Percentiles rank a stretch among this genome's conserved stretches.
These are phyloP conservation scores for Cubamyces sp. DNA, from an alignment of 768 basidiomycete genomes.

Conservation along the genomic window DNA sequence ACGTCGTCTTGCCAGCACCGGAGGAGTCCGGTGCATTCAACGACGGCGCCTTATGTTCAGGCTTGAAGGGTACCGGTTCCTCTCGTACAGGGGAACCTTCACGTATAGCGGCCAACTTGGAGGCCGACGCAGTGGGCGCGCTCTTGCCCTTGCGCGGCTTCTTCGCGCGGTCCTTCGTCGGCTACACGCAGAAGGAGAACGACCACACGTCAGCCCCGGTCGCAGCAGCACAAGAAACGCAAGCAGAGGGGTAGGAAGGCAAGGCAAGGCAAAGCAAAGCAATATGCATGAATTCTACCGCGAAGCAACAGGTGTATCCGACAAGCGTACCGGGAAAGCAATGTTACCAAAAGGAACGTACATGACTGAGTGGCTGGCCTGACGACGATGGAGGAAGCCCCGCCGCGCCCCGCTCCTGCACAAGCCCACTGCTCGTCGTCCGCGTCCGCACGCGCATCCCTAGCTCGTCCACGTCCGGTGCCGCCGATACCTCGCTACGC, in stretches of 20 bases:
- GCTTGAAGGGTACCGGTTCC: background rate
- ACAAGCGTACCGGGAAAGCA: conserved; percentile 13
- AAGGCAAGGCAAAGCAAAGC: conserved; percentile 18
- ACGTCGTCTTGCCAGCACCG: background rate
- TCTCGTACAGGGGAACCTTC: conserved; percentile 14
- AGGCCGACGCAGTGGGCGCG: conserved; percentile 9
- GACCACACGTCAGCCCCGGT: conserved; percentile 19
- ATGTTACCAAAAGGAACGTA: conserved; percentile 77
- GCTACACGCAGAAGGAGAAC: conserved; percentile 47
- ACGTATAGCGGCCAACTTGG: conserved; percentile 15
- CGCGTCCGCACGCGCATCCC: conserved; percentile 38
- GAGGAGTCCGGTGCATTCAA: background rate
- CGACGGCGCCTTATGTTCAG: background rate
- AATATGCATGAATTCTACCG: conserved; percentile 31
- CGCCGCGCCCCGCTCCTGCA: conserved; percentile 20
- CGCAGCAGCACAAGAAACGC: conserved; percentile 1
- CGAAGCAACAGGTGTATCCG: conserved; percentile 3
- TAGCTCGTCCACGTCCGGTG: conserved; percentile 43
- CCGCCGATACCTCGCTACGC: conserved; percentile 11
- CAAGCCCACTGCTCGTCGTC: conserved; percentile 30
- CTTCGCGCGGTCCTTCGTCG: conserved; percentile 73
- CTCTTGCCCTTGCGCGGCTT: conserved; percentile 60
- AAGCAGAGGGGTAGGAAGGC: background rate
- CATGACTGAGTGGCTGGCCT: conserved; percentile 78
- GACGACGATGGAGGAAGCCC: conserved; percentile 48